Percentiles rank a stretch among this genome's conserved stretches.
Conservation (phyloP, 2,329 filamentous ascomycete species). For the Aspergillus vadensis region DNA sequence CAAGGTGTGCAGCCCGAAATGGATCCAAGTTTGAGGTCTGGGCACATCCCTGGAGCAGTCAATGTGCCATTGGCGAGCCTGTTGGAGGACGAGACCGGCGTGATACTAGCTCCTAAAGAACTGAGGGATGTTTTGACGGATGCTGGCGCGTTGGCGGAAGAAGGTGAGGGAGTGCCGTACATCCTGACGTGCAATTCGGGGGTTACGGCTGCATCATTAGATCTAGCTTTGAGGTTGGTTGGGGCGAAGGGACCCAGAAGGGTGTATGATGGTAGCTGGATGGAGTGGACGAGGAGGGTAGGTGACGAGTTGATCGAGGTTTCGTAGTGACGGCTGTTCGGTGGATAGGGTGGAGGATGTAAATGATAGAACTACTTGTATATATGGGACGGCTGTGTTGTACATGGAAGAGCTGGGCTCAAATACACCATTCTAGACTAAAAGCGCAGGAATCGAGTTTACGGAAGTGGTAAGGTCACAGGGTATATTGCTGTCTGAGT, state of each 20-base stretch:
- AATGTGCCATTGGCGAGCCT: conserved; percentile 30
- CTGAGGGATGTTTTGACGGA: conserved; percentile 18
- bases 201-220: conserved; percentile 32
- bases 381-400: no score
- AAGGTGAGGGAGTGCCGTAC: conserved; percentile 5
- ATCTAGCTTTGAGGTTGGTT: conserved; percentile 24
- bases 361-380: neutral
- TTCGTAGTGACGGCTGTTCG: neutral
- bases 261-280: conserved; percentile 38
- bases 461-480: neutral
- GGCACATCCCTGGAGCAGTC: conserved; percentile 30
- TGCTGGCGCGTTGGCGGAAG: conserved; percentile 19
- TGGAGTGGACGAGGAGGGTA: conserved; percentile 30
- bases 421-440: neutral
- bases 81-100: conserved; percentile 16
- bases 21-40: conserved; percentile 20
- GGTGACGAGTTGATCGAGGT: conserved; percentile 15
- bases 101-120: conserved; percentile 14
- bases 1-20: conserved; percentile 20
- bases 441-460: neutral
- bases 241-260: conserved; percentile 23
- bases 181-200: conserved; percentile 36
- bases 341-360: neutral
- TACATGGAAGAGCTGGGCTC: no score
- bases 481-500: neutral